Evolutionary conservation across 2,329 filamentous ascomycete genomes (phyloP).

Genomic region (Botrytis deweyae): DNA sequence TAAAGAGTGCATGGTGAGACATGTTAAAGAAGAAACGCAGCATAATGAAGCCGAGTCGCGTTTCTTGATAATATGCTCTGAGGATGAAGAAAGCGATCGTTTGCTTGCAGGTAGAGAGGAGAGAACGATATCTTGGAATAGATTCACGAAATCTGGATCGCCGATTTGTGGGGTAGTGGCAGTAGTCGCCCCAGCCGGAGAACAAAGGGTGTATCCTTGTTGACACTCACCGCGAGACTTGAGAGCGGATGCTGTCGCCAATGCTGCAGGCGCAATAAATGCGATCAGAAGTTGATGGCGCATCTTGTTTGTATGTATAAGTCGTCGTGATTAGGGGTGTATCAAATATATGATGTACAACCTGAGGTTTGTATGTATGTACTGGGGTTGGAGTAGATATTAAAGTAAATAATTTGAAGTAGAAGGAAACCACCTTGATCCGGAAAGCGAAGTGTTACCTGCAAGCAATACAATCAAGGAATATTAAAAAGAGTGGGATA

Average conservation of each 20-base stretch:
- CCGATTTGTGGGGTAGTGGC: constrained; percentile 36
- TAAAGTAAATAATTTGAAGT: background rate
- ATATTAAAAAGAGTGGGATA: background rate
- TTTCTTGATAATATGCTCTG: background rate
- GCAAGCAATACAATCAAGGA: background rate
- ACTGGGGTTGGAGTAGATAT: background rate
- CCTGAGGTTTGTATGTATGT: background rate
- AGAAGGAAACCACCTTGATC: background rate
- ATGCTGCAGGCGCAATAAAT: constrained; percentile 18
- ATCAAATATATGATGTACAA: constrained; percentile 10
- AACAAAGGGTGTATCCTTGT: constrained; percentile 38
- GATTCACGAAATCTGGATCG: constrained; percentile 33
- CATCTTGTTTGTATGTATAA: constrained; percentile 8
- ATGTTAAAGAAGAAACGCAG: constrained; percentile 32
- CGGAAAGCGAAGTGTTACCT: background rate
- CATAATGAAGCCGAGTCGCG: constrained; percentile 31
- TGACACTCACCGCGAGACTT: constrained; percentile 26
- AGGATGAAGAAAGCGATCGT: constrained; percentile 8
- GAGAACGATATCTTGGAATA: constrained; percentile 39
- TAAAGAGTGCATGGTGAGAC: constrained; percentile 36
- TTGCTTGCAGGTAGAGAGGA: constrained; percentile 36
- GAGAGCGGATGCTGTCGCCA: background rate
- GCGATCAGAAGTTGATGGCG: constrained; percentile 7
- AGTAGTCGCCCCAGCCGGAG: constrained; percentile 36
- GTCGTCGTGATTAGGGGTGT: background rate